Percentiles rank a stretch among this genome's conserved stretches.
Conservation (phyloP, 441 rosid genomes). For the Populus hybrid region DNA sequence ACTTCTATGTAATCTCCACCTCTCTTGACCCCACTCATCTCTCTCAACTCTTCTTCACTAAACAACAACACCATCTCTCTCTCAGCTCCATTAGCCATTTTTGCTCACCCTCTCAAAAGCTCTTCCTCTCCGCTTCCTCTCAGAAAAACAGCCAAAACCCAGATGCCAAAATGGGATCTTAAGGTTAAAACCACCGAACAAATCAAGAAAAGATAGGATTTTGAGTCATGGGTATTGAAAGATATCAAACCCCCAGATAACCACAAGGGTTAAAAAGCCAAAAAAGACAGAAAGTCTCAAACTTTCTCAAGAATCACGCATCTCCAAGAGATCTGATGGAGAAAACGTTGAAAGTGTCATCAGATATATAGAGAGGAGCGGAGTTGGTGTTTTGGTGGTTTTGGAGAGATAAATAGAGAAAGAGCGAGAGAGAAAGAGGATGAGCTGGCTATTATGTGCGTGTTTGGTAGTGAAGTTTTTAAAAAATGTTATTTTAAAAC, state of each 20-base stretch:
- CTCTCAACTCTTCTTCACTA: slow-evolving; percentile 84
- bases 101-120: slow-evolving; percentile 13
- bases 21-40: slow-evolving; percentile 74
- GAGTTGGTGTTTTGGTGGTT: slow-evolving; percentile 28
- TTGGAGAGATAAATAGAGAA: slow-evolving; percentile 29
- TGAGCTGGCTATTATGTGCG: slow-evolving; percentile 4
- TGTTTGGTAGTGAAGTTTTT: too few species aligned
- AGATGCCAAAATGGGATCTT: slow-evolving; percentile 13
- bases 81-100: slow-evolving; percentile 62
- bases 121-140: not conserved
- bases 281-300: not conserved
- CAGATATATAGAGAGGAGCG: slow-evolving; percentile 16
- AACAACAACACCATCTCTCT: slow-evolving; percentile 58
- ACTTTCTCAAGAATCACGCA: slow-evolving; percentile 43
- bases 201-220: slow-evolving; percentile 20
- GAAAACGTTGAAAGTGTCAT: slow-evolving; percentile 42
- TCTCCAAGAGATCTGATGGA: slow-evolving; percentile 70
- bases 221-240: slow-evolving; percentile 36
- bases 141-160: slow-evolving; percentile 5
- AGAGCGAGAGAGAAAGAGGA: slow-evolving; percentile 24
- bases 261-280: not conserved
- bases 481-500: too few species aligned
- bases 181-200: slow-evolving; percentile 10
- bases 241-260: slow-evolving; percentile 37
- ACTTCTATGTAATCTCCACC: slow-evolving; percentile 81